Conservation (phyloP, 2,329 filamentous ascomycete species). For the Aspergillus transmontanensis region DNA sequence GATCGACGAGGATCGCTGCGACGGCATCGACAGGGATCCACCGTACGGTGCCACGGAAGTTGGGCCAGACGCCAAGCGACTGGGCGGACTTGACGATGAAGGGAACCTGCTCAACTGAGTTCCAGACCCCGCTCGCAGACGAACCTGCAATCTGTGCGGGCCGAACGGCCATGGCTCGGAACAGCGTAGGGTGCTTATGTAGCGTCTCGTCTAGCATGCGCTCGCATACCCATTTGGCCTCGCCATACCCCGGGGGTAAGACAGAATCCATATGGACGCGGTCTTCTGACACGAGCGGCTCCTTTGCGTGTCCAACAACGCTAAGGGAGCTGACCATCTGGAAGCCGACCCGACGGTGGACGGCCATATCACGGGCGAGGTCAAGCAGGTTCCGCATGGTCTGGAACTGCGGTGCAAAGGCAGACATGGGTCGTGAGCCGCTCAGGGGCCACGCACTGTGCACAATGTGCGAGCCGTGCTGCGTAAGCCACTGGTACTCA, state of each 20-base stretch:
- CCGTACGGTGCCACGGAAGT: slow-evolving; percentile 42
- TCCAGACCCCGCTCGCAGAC: slow-evolving; percentile 56
- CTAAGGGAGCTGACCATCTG: slow-evolving; percentile 48
- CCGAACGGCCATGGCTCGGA: slow-evolving; percentile 50
- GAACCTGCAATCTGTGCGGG: slow-evolving; percentile 59
- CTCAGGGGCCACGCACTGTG: slow-evolving; percentile 38
- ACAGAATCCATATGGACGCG: slow-evolving; percentile 42
- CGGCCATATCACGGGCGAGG: slow-evolving; percentile 42
- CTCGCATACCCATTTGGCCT: slow-evolving; percentile 57
- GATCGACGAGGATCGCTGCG: slow-evolving; percentile 37
- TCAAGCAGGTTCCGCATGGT: slow-evolving; percentile 55
- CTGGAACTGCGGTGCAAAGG: slow-evolving; percentile 35
- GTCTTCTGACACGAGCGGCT: slow-evolving; percentile 48
- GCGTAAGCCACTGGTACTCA: slow-evolving; percentile 43
- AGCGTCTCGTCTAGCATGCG: slow-evolving; percentile 53
- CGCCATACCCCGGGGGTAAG: slow-evolving; percentile 53
- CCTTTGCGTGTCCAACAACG: slow-evolving; percentile 36
- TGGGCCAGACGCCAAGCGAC: slow-evolving; percentile 46
- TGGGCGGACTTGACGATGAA: slow-evolving; percentile 56
- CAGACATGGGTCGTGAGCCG: slow-evolving; percentile 17
- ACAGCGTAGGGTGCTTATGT: slow-evolving; percentile 43
- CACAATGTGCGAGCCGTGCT: slow-evolving; percentile 50
- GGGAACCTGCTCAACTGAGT: slow-evolving; percentile 53
- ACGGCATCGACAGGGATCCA: slow-evolving; percentile 54
- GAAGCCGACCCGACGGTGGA: slow-evolving; percentile 32